Evolutionary conservation across 257 asterid genomes (phyloP).

Genomic region (Solanum megistacrolobum): DNA sequence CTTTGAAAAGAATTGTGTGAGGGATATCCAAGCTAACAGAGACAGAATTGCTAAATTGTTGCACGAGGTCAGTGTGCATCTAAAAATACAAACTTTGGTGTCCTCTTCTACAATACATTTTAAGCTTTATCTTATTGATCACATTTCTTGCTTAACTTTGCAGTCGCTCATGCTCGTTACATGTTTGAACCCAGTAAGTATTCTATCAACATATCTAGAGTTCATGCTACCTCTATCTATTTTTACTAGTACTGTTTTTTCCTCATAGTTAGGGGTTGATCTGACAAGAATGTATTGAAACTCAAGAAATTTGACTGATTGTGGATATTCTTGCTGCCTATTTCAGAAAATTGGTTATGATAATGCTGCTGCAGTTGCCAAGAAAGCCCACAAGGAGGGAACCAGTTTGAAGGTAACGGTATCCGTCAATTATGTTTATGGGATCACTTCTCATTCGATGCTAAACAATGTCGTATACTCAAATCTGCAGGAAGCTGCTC

Average conservation of each 20-base stretch:
- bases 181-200: constrained; percentile 86
- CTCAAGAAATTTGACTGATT: neutral
- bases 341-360: constrained; percentile 92
- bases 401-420: constrained; percentile 64
- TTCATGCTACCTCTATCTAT: neutral
- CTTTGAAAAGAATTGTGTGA: constrained; percentile 88
- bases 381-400: constrained; percentile 98
- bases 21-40: constrained; percentile 88
- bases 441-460: neutral
- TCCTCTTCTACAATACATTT: neutral
- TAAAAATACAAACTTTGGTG: neutral
- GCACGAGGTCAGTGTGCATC: constrained; percentile 56
- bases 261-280: neutral
- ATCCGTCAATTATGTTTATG: neutral
- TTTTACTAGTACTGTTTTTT: neutral
- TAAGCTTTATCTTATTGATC: neutral
- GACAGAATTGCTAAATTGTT: constrained; percentile 76
- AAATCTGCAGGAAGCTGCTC: constrained; percentile 68
- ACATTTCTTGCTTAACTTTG: constrained; percentile 10
- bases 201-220: neutral
- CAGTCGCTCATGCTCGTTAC: constrained; percentile 99
- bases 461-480: neutral
- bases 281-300: neutral
- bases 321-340: neutral
- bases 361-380: constrained; percentile 94